phyloP scores from a whole-genome alignment of 2,329 filamentous ascomycete genomes.

The Epichloe aotearoae region DNA sequence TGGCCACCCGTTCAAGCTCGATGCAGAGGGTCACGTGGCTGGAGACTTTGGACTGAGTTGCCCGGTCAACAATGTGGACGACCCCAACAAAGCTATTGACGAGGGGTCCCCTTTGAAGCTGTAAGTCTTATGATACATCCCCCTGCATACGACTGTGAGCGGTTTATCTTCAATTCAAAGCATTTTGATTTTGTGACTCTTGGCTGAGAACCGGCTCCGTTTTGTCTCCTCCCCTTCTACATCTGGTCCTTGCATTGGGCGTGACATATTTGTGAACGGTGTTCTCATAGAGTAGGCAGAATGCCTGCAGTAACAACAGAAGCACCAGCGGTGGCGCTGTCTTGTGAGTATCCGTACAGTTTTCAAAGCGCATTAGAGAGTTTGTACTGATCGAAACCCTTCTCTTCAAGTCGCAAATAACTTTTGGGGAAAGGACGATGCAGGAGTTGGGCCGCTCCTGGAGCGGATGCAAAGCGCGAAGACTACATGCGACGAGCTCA shows the following conservation, averaged over 20 bases:
- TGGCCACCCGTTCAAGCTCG: background rate
- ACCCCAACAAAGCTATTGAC: slow-evolving; percentile 1
- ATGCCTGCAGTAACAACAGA: slow-evolving; percentile 52
- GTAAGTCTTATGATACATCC: background rate
- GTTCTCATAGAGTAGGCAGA: slow-evolving; percentile 12
- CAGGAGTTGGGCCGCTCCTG: slow-evolving; percentile 79
- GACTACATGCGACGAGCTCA: slow-evolving; percentile 85
- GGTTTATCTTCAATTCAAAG: background rate
- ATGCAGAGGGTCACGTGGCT: slow-evolving; percentile 15
- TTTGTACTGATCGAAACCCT: background rate
- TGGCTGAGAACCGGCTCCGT: background rate
- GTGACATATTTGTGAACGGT: background rate
- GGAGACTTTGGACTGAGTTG: background rate
- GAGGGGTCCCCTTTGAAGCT: background rate
- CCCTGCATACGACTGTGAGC: background rate
- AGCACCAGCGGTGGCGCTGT: slow-evolving; percentile 51
- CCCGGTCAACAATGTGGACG: slow-evolving; percentile 8
- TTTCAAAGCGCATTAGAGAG: background rate
- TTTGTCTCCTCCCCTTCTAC: background rate
- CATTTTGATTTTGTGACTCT: background rate
- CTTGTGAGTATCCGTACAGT: slow-evolving; percentile 35
- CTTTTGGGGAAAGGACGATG: slow-evolving; percentile 99
- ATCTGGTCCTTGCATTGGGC: background rate
- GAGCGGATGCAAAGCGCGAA: slow-evolving; percentile 94
- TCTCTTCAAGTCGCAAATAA: slow-evolving; percentile 74